Base-by-base conservation (phyloP, 371 early-diverging fungal species). In the Actinomortierella ambigua region DNA sequence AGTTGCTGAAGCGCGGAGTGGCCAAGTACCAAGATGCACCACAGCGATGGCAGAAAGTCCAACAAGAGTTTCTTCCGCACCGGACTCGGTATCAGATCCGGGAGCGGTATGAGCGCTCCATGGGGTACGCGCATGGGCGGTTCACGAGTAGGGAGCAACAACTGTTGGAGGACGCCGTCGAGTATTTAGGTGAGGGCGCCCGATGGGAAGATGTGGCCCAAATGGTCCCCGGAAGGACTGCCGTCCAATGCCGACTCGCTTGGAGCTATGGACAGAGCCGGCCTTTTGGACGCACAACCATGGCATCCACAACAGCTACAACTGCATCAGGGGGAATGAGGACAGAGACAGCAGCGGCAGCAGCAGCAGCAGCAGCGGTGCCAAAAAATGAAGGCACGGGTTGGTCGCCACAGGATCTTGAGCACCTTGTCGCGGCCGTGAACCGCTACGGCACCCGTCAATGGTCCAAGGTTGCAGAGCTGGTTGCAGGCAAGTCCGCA, bases 221-320 rank as follows among this genome's bases (percentile, higher is more conserved):
- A 13, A 67, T 63, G 4, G 61, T 73, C 17, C 75, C 75, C 2
- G 75, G 75, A 2, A 55, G 75, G n/a, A 73, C 60, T 2, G 67
- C 75, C n/a, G 39, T 18, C 13, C 75, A 73, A 49, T 73, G 75
- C 42, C 67, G 75, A 5, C 28, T 40, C 23, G 52, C 39, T 20
- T 73, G 75, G 75, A 63, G 50, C n/a, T 73, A 73, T 39, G 34
- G 60, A n/a, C 60, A 40, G 40, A 71, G 66, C 2, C 66, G 66
- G 14, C 63, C 62, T 59, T 6, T 65, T 3, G n/a, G n/a, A n/a
- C n/a, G n/a, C n/a, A n/a, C n/a, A n/a, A n/a, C n/a, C n/a, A n/a
- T n/a, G n/a, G n/a, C n/a, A n/a, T n/a, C n/a, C n/a, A n/a, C n/a
- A n/a, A n/a, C n/a, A n/a, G n/a, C n/a, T n/a, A n/a, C n/a, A n/a